These are phyloP conservation scores for Trametes polyzona DNA, from an alignment of 1,284 basidiomycete species.

Conservation along the genomic window DNA sequence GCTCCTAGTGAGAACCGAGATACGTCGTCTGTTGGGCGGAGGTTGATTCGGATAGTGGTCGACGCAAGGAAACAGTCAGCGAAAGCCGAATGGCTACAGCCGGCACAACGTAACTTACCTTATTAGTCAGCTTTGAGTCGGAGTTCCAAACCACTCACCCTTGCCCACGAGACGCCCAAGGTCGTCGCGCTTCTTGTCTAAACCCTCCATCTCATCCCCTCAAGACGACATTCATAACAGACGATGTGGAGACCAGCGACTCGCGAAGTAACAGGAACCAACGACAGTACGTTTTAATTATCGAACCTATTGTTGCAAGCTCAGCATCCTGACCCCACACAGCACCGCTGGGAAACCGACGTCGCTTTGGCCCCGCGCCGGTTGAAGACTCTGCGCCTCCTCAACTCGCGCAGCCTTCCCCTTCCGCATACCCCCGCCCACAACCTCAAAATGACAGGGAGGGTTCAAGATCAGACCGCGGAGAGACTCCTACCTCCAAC, in stretches of 20 bases:
- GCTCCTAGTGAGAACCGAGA: too few relatives aligned
- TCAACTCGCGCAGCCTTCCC: conserved; percentile 83
- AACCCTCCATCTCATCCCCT: conserved; percentile 38
- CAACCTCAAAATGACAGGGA: conserved; percentile 51
- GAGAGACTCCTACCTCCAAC: conserved; percentile 44
- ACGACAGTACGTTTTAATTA: conserved; percentile 62
- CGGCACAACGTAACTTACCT: conserved; percentile 8
- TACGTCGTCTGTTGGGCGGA: not conserved
- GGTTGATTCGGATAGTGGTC: not conserved
- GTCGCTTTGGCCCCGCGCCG: conserved; percentile 87
- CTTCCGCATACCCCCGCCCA: conserved; percentile 78
- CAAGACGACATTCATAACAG: conserved; percentile 40
- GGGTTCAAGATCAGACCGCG: conserved; percentile 59
- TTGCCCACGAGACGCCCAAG: conserved; percentile 6
- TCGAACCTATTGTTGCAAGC: not conserved
- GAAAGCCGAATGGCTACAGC: not conserved
- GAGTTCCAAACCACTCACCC: conserved; percentile 23
- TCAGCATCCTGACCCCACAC: conserved; percentile 25
- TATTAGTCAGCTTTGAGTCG: conserved; percentile 25
- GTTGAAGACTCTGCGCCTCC: conserved; percentile 74
- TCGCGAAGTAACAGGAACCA: conserved; percentile 81
- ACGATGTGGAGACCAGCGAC: conserved; percentile 89
- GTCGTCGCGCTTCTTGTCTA: conserved; percentile 23
- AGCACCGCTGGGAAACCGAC: conserved; percentile 83
- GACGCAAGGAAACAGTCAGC: not conserved